Base-by-base conservation (phyloP, 257 asterid genomes). In the Pogostemon cablin region DNA sequence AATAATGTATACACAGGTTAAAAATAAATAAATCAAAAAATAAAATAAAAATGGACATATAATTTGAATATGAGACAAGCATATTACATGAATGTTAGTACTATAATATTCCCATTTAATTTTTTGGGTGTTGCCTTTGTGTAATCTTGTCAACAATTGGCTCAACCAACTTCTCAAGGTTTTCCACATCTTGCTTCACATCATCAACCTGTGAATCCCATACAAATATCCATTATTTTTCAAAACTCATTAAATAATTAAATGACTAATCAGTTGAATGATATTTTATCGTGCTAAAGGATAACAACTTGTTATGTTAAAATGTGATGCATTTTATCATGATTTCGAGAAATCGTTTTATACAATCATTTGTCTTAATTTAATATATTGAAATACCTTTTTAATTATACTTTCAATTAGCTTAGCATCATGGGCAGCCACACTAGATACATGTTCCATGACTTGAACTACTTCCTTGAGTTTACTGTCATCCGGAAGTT, bases 401-500 rank as follows among this genome's bases (percentile, higher is more conserved):
- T 86, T 81, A 62, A 88, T 79, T 50, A 90, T 54, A 60, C 82
- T 72, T 57, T 81, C 74, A 48, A 88, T 34, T 8, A 80, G 17
- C 49, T 81, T 77, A 67, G 93, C 96, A 73, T 90, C 91, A 9
- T 85, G 73, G 46, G 87, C 85, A 49, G 82, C 74, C 43, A 75
- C 76, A 58, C 32, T 67, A 6, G 90, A 78, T 8, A 73, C 55
- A 76, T 85, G 82, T 72, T 90, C 92, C 62, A 86, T 76, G 1
- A 49, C 77, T 67, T 86, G 73, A 43, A 85, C 93, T 62, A 87
- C 86, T 76, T 82, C 88, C 74, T 90, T 88, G 9, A 90, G 82
- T 52, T 71, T 62, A 72, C 83, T 74, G 47, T 80, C 78, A 42
- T 88, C 86, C 1, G 96, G 93, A 42, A 90, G 85, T 57, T 72